phyloP scores from a whole-genome alignment of 2,329 filamentous ascomycete species.

The Calonectria pteridis region DNA sequence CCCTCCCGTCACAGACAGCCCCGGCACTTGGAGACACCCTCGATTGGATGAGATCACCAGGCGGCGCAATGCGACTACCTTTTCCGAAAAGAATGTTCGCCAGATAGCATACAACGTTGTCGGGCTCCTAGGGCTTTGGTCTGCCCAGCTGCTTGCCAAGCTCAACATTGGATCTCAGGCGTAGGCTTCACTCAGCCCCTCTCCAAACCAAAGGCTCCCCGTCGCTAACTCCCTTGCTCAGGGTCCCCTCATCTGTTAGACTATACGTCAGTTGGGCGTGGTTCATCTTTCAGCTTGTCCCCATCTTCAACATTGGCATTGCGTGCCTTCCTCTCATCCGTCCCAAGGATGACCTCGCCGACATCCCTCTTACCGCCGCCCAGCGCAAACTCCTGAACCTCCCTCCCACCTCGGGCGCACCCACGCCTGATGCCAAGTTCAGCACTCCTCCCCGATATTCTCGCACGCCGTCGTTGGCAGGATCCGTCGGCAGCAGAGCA shows the following conservation, averaged over 20 bases:
- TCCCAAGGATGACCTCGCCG: slow-evolving; percentile 80
- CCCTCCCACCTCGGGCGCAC: slow-evolving; percentile 71
- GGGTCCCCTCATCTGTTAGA: slow-evolving; percentile 48
- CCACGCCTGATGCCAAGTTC: slow-evolving; percentile 77
- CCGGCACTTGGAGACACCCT: slow-evolving; percentile 93
- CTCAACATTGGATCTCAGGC: slow-evolving; percentile 53
- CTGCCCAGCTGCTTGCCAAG: slow-evolving; percentile 50
- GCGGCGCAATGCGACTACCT: slow-evolving; percentile 82
- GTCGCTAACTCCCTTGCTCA: slow-evolving; percentile 42
- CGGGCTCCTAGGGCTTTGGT: slow-evolving; percentile 57
- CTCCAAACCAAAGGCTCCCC: background rate
- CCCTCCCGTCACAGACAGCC: slow-evolving; percentile 62
- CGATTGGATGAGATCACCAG: slow-evolving; percentile 87
- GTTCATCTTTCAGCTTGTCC: slow-evolving; percentile 65
- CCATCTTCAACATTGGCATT: slow-evolving; percentile 77
- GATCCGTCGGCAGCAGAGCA: slow-evolving; percentile 71
- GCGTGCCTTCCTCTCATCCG: slow-evolving; percentile 81
- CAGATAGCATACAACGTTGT: slow-evolving; percentile 76
- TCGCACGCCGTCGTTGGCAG: slow-evolving; percentile 75
- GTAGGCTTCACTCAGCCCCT: slow-evolving; percentile 50
- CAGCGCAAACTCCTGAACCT: slow-evolving; percentile 90
- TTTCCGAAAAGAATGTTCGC: slow-evolving; percentile 81
- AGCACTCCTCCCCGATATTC: slow-evolving; percentile 90
- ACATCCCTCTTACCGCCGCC: slow-evolving; percentile 83
- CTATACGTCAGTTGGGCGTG: slow-evolving; percentile 59